Evolutionary conservation across 2,329 filamentous ascomycete species (phyloP).

Genomic region (Parasarocladium wereldwijsianum): DNA sequence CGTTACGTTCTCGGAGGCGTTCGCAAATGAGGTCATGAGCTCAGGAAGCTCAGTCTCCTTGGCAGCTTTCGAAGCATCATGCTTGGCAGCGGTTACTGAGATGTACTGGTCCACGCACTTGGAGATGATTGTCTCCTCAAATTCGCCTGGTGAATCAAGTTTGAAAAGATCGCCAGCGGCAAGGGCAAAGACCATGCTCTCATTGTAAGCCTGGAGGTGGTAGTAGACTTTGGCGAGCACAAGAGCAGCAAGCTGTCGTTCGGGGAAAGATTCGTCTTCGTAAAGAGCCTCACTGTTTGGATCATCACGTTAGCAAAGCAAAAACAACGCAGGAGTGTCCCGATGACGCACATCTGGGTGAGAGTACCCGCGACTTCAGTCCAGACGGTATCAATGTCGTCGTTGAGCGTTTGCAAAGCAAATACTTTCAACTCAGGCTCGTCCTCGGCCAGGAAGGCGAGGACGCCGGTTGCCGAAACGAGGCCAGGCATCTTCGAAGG

Average conservation of each 20-base stretch:
- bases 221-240: slow-evolving; percentile 98
- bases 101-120: slow-evolving; percentile 99
- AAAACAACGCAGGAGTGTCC: neutral
- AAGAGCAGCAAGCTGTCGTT: slow-evolving; percentile 85
- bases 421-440: slow-evolving; percentile 91
- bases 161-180: slow-evolving; percentile 92
- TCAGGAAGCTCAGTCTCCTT: slow-evolving; percentile 42
- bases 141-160: slow-evolving; percentile 80
- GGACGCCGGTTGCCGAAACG: slow-evolving; percentile 83
- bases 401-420: slow-evolving; percentile 86
- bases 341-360: slow-evolving; percentile 63
- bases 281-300: slow-evolving; percentile 74
- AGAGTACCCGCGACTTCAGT: slow-evolving; percentile 88
- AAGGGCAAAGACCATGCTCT: slow-evolving; percentile 96
- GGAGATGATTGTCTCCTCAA: slow-evolving; percentile 96
- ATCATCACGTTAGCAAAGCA: slow-evolving; percentile 7
- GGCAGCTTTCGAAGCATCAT: slow-evolving; percentile 27
- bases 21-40: slow-evolving; percentile 66
- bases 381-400: slow-evolving; percentile 94
- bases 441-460: slow-evolving; percentile 90
- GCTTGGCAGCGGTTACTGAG: slow-evolving; percentile 45
- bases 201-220: slow-evolving; percentile 95
- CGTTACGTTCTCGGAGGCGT: slow-evolving; percentile 54
- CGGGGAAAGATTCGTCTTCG: slow-evolving; percentile 88
- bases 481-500: slow-evolving; percentile 64